A percentile compares a stretch with the other conserved stretches of the same genome.
phyloP scores from a whole-genome alignment of 768 basidiomycete genomes.

The Cyclocybe aegerita region DNA sequence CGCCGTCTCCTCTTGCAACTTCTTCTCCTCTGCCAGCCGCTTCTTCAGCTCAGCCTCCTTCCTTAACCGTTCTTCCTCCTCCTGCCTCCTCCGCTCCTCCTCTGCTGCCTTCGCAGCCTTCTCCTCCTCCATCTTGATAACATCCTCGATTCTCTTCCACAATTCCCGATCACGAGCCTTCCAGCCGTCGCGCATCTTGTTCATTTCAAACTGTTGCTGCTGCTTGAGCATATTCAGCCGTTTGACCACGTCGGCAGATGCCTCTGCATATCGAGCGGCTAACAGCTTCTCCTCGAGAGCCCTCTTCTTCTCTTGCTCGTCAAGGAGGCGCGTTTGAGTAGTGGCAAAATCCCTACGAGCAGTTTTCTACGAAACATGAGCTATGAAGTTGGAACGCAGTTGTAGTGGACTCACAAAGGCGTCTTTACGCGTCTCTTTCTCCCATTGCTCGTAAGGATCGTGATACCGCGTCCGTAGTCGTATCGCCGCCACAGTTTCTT shows the following conservation, averaged over 20 bases:
- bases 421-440: conserved; percentile 48
- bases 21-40: conserved; percentile 40
- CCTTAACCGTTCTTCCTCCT: conserved; percentile 47
- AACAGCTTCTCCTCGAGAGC: conserved; percentile 32
- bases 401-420: conserved; percentile 41
- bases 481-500: conserved; percentile 52
- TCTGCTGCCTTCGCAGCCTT: conserved; percentile 51
- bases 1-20: conserved; percentile 48
- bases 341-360: conserved; percentile 43
- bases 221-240: conserved; percentile 43
- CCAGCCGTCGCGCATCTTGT: conserved; percentile 43
- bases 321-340: conserved; percentile 30
- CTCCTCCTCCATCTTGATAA: conserved; percentile 64
- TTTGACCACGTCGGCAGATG: conserved; percentile 46
- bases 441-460: conserved; percentile 61
- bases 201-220: conserved; percentile 46
- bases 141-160: conserved; percentile 60
- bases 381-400: not conserved
- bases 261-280: conserved; percentile 42
- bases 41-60: conserved; percentile 46
- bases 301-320: conserved; percentile 45
- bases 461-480: conserved; percentile 49
- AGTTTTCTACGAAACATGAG: conserved; percentile 29
- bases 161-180: conserved; percentile 51
- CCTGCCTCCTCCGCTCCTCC: conserved; percentile 51